Base-by-base conservation (phyloP, 768 basidiomycete genomes). In the Leccinum pellstonianum region DNA sequence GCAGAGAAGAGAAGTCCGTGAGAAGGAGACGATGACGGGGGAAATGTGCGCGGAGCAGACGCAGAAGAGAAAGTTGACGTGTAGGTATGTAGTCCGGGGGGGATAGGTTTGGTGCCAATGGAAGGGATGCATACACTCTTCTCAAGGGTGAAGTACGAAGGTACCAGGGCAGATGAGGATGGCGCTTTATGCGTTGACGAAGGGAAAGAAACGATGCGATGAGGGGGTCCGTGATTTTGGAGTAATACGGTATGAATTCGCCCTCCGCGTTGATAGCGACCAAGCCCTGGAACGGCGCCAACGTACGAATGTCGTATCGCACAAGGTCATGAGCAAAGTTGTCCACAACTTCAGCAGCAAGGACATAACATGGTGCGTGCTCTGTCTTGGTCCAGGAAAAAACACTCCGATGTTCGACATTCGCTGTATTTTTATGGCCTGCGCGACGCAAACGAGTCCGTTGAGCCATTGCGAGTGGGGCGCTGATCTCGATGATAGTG, bases 271-370 rank as follows among this genome's bases (percentile, higher is more conserved):
- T 88, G 63, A 97, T 80, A 12, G 88, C 83, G 17, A 98, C 87
- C 14, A 92, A 65, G 23, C 87, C 91, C 72, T 99, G 95, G 52
- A 89, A 85, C 0, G 97, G 95, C 65, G 87, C 78, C 60, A 93
- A 79, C 2, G 90, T 91, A 27, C 80, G 77, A 49, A 90, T 76
- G 69, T 95, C 89, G 68, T 98, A 98, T 35, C 96, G 90, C 46
- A 99, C 82, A 66, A 96, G 81, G 69, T 99, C 97, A 70, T 98
- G 96, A 1, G 94, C 89, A 66, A 98, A 96, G 73, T 99, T 99
- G 75, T 98, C 96, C 90, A 97, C 83, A 35, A 99, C 97, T 77
- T 99, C 97, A 80, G 98, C 84, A 2, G 94, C 95, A 23, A 99
- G 73, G 67, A 99, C 88, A 73, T 90, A 98, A 74, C 96, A 98